Evolutionary conservation across 768 basidiomycete genomes (phyloP).

Genomic region (Suillus tomentosus): DNA sequence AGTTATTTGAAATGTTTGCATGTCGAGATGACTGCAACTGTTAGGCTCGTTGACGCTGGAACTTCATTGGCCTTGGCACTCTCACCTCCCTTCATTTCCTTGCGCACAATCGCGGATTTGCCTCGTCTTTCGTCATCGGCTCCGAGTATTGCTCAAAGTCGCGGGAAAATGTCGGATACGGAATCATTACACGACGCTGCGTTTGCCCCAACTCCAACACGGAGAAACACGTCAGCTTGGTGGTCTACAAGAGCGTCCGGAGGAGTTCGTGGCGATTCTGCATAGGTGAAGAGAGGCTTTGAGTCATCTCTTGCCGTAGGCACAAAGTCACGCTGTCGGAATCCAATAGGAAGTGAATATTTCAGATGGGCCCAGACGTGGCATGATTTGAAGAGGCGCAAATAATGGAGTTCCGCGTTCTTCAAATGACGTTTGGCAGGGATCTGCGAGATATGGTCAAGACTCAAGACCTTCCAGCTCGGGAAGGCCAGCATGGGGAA

Average conservation of each 20-base stretch:
- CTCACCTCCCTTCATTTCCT: too few relatives aligned
- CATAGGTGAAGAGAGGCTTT: background rate
- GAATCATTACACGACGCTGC: background rate
- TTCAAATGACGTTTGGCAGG: background rate
- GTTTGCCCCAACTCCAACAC: background rate
- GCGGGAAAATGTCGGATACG: background rate
- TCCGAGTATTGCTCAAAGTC: background rate
- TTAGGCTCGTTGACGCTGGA: too few relatives aligned
- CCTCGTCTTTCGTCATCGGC: background rate
- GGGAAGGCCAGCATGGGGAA: background rate
- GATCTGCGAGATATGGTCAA: background rate
- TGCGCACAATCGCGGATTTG: background rate
- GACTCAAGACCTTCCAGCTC: slow-evolving; percentile 2
- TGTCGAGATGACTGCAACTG: too few relatives aligned
- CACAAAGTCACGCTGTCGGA: background rate
- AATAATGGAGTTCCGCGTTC: background rate
- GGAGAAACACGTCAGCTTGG: background rate
- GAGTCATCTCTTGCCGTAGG: background rate
- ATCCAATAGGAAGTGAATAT: background rate
- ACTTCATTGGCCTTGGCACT: background rate
- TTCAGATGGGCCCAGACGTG: background rate
- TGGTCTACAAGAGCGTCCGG: background rate
- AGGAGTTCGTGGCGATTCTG: background rate
- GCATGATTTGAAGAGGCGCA: background rate
- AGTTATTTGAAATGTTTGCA: too few relatives aligned